Evolutionary conservation across 768 basidiomycete species (phyloP).

Genomic region (Galerina sulciceps): DNA sequence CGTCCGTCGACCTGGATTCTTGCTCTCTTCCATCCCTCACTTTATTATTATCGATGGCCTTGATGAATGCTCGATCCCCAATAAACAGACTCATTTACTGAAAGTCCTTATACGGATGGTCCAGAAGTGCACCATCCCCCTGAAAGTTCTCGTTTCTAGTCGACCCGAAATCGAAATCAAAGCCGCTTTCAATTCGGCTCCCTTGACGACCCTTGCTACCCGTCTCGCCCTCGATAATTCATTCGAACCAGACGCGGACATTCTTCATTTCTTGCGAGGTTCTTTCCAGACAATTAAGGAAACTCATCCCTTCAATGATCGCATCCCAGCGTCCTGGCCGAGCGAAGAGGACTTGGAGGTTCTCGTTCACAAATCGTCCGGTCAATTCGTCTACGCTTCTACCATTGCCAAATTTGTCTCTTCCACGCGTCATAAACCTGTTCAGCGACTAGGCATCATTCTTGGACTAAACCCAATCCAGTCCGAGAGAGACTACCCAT

Average conservation of each 20-base stretch:
- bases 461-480: neutral
- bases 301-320: neutral
- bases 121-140: too few relatives aligned
- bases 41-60: too few relatives aligned
- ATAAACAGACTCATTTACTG: too few relatives aligned
- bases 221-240: too few relatives aligned
- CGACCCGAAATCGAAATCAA: too few relatives aligned
- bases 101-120: too few relatives aligned
- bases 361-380: neutral
- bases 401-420: neutral
- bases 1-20: too few relatives aligned
- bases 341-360: neutral
- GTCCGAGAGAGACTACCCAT: neutral
- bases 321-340: neutral
- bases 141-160: too few relatives aligned
- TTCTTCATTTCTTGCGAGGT: neutral
- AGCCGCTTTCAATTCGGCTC: too few relatives aligned
- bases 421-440: neutral
- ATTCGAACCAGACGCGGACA: neutral
- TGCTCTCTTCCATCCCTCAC: too few relatives aligned
- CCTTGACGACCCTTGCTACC: too few relatives aligned
- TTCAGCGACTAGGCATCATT: neutral
- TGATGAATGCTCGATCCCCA: too few relatives aligned
- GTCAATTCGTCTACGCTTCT: conserved; percentile 1
- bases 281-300: neutral